Percentiles rank a stretch among this genome's conserved stretches.
These are phyloP conservation scores for Zhuliangozyma parablackwelliae DNA, from an alignment of 1,139 yeast genomes.

Conservation along the genomic window DNA sequence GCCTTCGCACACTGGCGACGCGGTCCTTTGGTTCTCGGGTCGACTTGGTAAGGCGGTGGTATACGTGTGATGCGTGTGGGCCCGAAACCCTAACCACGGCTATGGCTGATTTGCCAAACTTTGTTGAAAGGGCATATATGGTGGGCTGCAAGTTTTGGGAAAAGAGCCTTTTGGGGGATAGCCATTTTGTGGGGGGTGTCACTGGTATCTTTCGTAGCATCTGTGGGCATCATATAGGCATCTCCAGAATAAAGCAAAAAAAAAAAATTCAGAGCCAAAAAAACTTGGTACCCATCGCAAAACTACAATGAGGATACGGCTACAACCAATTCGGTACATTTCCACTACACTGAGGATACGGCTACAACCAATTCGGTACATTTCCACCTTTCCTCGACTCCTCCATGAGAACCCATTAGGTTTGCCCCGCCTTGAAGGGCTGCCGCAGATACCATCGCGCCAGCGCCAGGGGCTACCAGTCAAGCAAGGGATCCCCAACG, in stretches of 20 bases:
- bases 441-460: slow-evolving; percentile 31
- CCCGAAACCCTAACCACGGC: slow-evolving; percentile 87
- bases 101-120: slow-evolving; percentile 77
- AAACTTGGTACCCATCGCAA: too few relatives aligned
- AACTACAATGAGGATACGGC: too few relatives aligned
- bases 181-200: too few relatives aligned
- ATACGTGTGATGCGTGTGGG: slow-evolving; percentile 47
- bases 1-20: slow-evolving; percentile 50
- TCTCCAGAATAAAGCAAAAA: too few relatives aligned
- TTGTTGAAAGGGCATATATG: slow-evolving; percentile 85
- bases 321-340: neutral
- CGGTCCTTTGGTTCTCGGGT: slow-evolving; percentile 44
- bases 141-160: slow-evolving; percentile 42
- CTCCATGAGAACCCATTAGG: slow-evolving; percentile 43
- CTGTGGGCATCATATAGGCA: too few relatives aligned
- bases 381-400: neutral
- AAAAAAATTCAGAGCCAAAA: too few relatives aligned
- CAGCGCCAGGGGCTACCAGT: slow-evolving; percentile 48
- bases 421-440: slow-evolving; percentile 35
- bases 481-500: slow-evolving; percentile 54
- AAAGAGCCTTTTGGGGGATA: too few relatives aligned
- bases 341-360: too few relatives aligned
- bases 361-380: neutral
- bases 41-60: slow-evolving; percentile 41
- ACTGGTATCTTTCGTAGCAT: too few relatives aligned